Conservation (phyloP, 371 early-diverging fungal genomes). For the Sporodiniella umbellata region DNA sequence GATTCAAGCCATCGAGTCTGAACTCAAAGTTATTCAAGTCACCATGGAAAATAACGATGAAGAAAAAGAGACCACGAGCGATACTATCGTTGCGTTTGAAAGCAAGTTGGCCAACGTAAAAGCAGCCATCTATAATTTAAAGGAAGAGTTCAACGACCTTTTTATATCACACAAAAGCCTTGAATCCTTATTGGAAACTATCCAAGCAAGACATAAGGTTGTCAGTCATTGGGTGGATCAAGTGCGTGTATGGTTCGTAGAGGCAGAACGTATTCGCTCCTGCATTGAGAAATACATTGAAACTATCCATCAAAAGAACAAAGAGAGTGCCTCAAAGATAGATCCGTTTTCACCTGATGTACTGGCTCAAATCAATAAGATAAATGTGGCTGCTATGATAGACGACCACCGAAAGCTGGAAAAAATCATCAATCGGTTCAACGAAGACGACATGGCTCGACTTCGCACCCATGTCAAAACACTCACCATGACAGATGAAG, state of each 20-base stretch:
- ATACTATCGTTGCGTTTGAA: constrained; percentile 34
- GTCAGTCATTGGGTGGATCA: constrained; percentile 51
- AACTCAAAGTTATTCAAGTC: constrained; percentile 37
- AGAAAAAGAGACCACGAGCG: constrained; percentile 26
- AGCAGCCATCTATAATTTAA: constrained; percentile 20
- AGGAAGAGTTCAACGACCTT: constrained; percentile 32
- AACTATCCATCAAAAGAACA: constrained; percentile 25
- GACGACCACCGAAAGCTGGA: constrained; percentile 39
- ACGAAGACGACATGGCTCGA: constrained; percentile 51
- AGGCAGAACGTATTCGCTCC: constrained; percentile 46
- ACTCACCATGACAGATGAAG: constrained; percentile 22
- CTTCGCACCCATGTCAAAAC: constrained; percentile 40
- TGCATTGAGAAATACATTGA: constrained; percentile 48
- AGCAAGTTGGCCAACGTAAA: constrained; percentile 31
- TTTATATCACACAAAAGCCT: constrained; percentile 16
- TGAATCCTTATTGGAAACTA: constrained; percentile 12
- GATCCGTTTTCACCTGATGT: constrained; percentile 31
- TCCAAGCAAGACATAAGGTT: constrained; percentile 26
- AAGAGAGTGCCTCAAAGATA: constrained; percentile 8
- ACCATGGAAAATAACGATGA: constrained; percentile 28
- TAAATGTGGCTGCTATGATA: constrained; percentile 10
- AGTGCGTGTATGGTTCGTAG: constrained; percentile 52
- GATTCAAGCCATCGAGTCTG: constrained; percentile 29
- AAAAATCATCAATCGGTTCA: constrained; percentile 46
- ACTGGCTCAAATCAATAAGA: constrained; percentile 7